A percentile compares a stretch with the other conserved stretches of the same genome.
These are phyloP conservation scores for Aspergillus costaricaensis DNA, from an alignment of 2,329 filamentous ascomycete species.

Conservation along the genomic window DNA sequence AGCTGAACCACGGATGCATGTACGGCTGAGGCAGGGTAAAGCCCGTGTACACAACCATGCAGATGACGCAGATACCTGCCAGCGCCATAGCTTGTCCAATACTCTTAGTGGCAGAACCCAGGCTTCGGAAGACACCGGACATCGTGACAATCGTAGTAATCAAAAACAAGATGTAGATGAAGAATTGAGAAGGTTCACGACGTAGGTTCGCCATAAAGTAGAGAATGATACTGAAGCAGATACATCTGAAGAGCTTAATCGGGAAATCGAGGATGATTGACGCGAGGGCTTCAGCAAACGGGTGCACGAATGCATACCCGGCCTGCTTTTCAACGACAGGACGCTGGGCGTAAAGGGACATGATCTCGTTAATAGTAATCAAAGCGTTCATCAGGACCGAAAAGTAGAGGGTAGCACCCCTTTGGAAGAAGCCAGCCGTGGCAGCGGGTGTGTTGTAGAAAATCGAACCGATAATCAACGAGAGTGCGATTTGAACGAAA, in stretches of 20 bases:
- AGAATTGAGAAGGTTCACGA: slow-evolving; percentile 72
- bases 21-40: slow-evolving; percentile 47
- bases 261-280: slow-evolving; percentile 52
- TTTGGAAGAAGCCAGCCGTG: slow-evolving; percentile 71
- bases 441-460: slow-evolving; percentile 71
- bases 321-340: slow-evolving; percentile 23
- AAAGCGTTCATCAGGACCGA: slow-evolving; percentile 82
- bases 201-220: slow-evolving; percentile 86
- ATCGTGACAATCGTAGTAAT: slow-evolving; percentile 72
- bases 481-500: not conserved
- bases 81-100: slow-evolving; percentile 57
- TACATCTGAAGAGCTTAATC: slow-evolving; percentile 70
- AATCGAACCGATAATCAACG: slow-evolving; percentile 55
- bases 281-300: slow-evolving; percentile 11
- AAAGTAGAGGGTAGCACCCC: slow-evolving; percentile 78
- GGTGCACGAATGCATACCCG: slow-evolving; percentile 25
- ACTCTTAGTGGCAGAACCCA: slow-evolving; percentile 70
- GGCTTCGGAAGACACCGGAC: slow-evolving; percentile 80
- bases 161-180: slow-evolving; percentile 77
- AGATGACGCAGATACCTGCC: slow-evolving; percentile 47
- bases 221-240: slow-evolving; percentile 73
- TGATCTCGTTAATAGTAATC: slow-evolving; percentile 65
- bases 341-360: slow-evolving; percentile 22
- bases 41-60: slow-evolving; percentile 49
- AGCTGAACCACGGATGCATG: slow-evolving; percentile 76